Conservation (phyloP, 495 filamentous ascomycete genomes). For the Talaromyces liani region DNA sequence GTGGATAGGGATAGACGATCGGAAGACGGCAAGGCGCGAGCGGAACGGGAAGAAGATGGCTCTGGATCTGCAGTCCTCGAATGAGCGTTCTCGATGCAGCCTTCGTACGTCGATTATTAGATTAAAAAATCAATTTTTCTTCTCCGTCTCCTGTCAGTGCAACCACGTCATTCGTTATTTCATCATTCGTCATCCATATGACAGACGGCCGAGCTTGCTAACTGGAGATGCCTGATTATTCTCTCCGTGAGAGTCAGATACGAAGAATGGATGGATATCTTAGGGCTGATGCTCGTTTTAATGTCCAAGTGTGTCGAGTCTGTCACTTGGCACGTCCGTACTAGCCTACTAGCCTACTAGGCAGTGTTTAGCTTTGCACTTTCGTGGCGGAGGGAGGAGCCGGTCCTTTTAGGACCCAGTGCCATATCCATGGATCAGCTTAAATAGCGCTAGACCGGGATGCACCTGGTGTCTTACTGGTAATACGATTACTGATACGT, state of each 20-base stretch:
- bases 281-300: too few species aligned
- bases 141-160: neutral
- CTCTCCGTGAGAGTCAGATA: neutral
- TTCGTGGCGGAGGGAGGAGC: constrained; percentile 1
- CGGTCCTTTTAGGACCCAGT: constrained; percentile 7
- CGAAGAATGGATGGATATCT: neutral
- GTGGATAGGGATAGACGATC: constrained; percentile 2
- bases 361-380: neutral
- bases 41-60: constrained; percentile 7
- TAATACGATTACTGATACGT: neutral
- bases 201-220: neutral
- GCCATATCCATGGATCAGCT: constrained; percentile 10
- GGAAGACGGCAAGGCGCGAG: constrained; percentile 8
- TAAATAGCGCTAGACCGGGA: constrained; percentile 4
- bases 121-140: neutral
- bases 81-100: constrained; percentile 1
- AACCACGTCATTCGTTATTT: constrained; percentile 4
- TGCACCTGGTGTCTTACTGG: neutral
- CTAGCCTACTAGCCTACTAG: too few species aligned
- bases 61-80: constrained; percentile 6
- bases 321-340: neutral
- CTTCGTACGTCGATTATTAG: neutral
- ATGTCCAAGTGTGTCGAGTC: too few species aligned
- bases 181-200: constrained; percentile 2
- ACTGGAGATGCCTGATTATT: neutral